A percentile compares a stretch with the other conserved stretches of the same genome.
Evolutionary conservation across 1,284 basidiomycete species (phyloP).

Genomic region (Porodaedalea pini): DNA sequence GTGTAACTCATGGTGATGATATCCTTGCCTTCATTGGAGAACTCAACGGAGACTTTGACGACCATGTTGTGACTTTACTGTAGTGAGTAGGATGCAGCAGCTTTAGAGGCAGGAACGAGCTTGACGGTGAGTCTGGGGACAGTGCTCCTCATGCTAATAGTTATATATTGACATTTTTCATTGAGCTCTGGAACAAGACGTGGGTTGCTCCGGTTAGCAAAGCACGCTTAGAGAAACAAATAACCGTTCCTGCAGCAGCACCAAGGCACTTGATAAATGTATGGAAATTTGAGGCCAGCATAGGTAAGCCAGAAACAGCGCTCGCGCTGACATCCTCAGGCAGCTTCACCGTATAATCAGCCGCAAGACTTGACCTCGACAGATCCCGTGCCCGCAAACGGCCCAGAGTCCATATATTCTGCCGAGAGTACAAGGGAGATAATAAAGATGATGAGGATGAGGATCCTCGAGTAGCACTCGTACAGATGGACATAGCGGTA

Average conservation of each 20-base stretch:
- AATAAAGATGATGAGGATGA: constrained; percentile 32
- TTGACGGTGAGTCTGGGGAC: no score
- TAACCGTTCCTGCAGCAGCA: constrained; percentile 32
- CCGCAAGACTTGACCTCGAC: constrained; percentile 28
- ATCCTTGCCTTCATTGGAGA: no score
- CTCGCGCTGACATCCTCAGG: constrained; percentile 29
- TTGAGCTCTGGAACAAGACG: no score
- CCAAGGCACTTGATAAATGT: constrained; percentile 29
- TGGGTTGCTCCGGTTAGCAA: no score
- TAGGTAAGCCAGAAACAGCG: constrained; percentile 35
- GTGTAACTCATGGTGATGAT: no score
- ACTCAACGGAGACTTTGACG: no score
- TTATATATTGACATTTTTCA: no score
- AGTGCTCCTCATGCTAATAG: no score
- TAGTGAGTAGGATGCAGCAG: no score
- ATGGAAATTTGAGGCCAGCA: constrained; percentile 30
- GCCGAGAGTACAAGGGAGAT: constrained; percentile 31
- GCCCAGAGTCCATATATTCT: constrained; percentile 26
- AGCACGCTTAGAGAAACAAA: no score
- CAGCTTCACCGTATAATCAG: constrained; percentile 34
- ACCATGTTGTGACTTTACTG: no score
- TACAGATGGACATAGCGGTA: constrained; percentile 40
- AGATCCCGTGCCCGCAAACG: constrained; percentile 24
- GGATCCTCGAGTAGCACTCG: constrained; percentile 39
- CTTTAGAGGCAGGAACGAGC: no score